Conservation (phyloP, 2,329 filamentous ascomycete species). For the Fusarium bulbicola region DNA sequence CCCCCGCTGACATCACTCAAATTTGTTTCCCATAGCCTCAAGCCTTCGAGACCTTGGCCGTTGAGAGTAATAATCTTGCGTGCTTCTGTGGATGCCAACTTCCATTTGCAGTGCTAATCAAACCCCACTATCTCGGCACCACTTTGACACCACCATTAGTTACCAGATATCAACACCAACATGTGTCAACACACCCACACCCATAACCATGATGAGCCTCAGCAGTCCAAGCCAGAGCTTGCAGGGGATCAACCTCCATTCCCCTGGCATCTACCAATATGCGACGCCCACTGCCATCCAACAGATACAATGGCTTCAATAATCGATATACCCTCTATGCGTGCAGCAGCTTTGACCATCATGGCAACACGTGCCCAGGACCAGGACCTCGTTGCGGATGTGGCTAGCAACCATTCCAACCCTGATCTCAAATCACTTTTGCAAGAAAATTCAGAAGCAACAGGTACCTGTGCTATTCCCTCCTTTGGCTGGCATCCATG, state of each 20-base stretch:
- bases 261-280: slow-evolving; percentile 77
- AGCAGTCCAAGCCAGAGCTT: neutral
- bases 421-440: neutral
- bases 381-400: slow-evolving; percentile 73
- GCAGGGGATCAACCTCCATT: slow-evolving; percentile 49
- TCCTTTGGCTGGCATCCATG: slow-evolving; percentile 91
- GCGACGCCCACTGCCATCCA: slow-evolving; percentile 85
- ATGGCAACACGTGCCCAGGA: slow-evolving; percentile 83
- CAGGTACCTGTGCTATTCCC: slow-evolving; percentile 57
- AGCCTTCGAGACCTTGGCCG: neutral
- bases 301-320: slow-evolving; percentile 78
- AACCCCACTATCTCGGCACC: neutral
- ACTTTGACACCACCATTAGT: neutral
- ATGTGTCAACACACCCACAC: slow-evolving; percentile 22
- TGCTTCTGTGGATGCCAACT: neutral
- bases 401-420: slow-evolving; percentile 67
- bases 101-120: neutral
- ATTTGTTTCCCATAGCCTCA: neutral
- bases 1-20: slow-evolving; percentile 26
- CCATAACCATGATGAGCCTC: slow-evolving; percentile 9
- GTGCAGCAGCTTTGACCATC: slow-evolving; percentile 70
- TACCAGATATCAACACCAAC: neutral
- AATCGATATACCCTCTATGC: slow-evolving; percentile 69
- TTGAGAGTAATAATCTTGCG: neutral
- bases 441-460: neutral